These are phyloP conservation scores for Mortierella claussenii DNA, from an alignment of 192 early-diverging fungal genomes.

Conservation along the genomic window DNA sequence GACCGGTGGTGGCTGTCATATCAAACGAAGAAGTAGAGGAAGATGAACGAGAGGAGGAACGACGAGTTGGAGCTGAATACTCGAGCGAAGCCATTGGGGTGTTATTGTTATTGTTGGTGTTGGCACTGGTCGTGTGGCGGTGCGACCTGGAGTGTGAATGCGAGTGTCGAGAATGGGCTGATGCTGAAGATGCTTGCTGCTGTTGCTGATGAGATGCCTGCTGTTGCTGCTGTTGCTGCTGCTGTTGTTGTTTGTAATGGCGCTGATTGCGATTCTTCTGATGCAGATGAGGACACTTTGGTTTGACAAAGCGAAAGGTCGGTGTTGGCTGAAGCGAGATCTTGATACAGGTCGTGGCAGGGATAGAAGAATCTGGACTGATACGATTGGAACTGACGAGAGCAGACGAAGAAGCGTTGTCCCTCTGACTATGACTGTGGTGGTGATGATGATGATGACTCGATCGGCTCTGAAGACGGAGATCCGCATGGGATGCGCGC, in stretches of 20 bases:
- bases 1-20: conserved; percentile 4
- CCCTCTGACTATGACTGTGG: conserved; percentile 3
- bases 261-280: conserved; percentile 25
- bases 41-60: neutral
- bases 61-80: conserved; percentile 4
- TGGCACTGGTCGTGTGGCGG: neutral
- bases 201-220: conserved; percentile 17
- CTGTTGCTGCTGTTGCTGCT: conserved; percentile 20
- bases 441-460: neutral
- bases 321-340: conserved; percentile 51
- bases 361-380: conserved; percentile 45
- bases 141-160: conserved; percentile 12
- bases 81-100: conserved; percentile 24
- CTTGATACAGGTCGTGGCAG: conserved; percentile 49
- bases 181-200: neutral
- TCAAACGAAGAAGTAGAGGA: no score
- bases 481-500: neutral
- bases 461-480: conserved; percentile 1
- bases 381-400: conserved; percentile 21
- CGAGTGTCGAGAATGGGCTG: conserved; percentile 5
- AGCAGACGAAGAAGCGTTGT: neutral
- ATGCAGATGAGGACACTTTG: conserved; percentile 43
- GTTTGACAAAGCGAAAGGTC: conserved; percentile 35
- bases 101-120: neutral
- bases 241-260: conserved; percentile 34